phyloP scores from a whole-genome alignment of 2,329 filamentous ascomycete genomes.

The Hypoxylon sp. region DNA sequence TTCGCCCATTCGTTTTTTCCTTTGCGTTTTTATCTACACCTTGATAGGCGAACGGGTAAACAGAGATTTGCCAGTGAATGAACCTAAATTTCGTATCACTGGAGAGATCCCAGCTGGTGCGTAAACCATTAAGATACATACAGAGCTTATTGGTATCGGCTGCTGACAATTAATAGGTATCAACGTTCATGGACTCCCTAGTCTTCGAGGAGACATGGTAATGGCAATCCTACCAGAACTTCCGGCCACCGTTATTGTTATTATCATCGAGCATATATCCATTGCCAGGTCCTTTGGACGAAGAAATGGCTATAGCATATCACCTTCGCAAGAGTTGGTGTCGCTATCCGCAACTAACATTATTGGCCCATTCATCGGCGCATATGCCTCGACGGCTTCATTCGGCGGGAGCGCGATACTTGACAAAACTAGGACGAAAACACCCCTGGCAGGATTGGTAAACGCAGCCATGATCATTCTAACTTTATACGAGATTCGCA shows the following conservation, averaged over 20 bases:
- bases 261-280: constrained; percentile 82
- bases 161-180: constrained; percentile 4
- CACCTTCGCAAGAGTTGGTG: constrained; percentile 79
- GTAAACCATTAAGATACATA: not conserved
- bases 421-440: constrained; percentile 68
- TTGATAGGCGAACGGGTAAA: constrained; percentile 6
- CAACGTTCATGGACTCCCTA: not conserved
- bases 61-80: not conserved
- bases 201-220: not conserved
- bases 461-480: not conserved
- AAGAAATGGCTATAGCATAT: constrained; percentile 78
- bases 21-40: not conserved
- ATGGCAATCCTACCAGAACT: constrained; percentile 54
- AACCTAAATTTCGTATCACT: constrained; percentile 7
- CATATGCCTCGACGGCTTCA: constrained; percentile 56
- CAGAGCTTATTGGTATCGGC: too few relatives aligned
- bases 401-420: constrained; percentile 80
- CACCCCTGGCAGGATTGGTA: constrained; percentile 6
- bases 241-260: constrained; percentile 75
- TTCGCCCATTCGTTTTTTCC: constrained; percentile 2
- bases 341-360: constrained; percentile 79
- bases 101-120: constrained; percentile 6
- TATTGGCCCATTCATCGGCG: constrained; percentile 76
- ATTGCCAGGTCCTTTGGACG: constrained; percentile 83
- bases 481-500: not conserved